Evolutionary conservation across 140 eudicot genomes (phyloP).

Genomic region (Flaveria floridana): DNA sequence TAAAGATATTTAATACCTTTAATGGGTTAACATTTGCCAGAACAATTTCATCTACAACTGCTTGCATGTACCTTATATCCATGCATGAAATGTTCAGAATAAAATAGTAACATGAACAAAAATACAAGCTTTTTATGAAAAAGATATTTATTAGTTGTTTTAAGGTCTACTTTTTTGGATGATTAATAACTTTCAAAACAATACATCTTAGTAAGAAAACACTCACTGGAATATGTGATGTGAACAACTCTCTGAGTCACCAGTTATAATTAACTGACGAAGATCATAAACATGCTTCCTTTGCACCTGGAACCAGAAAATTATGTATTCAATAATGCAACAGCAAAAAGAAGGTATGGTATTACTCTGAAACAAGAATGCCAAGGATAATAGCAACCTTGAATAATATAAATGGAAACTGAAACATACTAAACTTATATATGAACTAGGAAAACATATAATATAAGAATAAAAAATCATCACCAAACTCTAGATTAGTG

Average conservation of each 20-base stretch:
- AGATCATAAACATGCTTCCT: constrained; percentile 96
- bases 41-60: constrained; percentile 84
- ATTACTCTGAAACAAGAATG: constrained; percentile 1
- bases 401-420: constrained; percentile 2
- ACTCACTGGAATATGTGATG: constrained; percentile 86
- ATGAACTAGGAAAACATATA: constrained; percentile 9
- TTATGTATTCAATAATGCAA: constrained; percentile 15
- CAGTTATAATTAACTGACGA: constrained; percentile 75
- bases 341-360: not conserved
- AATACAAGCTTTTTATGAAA: not conserved
- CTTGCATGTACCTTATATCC: constrained; percentile 90
- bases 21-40: constrained; percentile 64
- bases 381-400: not conserved
- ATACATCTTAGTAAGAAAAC: constrained; percentile 1
- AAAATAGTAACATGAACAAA: not conserved
- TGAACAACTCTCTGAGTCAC: constrained; percentile 83
- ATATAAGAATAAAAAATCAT: not conserved
- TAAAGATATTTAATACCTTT: constrained; percentile 51
- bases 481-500: constrained; percentile 2
- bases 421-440: constrained; percentile 1
- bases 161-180: constrained; percentile 5
- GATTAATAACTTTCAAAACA: not conserved
- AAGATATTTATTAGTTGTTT: not conserved
- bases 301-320: constrained; percentile 67
- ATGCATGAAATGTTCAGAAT: constrained; percentile 11